Evolutionary conservation across 1,284 basidiomycete genomes (phyloP).

Genomic region (Ustilago xerochloae): DNA sequence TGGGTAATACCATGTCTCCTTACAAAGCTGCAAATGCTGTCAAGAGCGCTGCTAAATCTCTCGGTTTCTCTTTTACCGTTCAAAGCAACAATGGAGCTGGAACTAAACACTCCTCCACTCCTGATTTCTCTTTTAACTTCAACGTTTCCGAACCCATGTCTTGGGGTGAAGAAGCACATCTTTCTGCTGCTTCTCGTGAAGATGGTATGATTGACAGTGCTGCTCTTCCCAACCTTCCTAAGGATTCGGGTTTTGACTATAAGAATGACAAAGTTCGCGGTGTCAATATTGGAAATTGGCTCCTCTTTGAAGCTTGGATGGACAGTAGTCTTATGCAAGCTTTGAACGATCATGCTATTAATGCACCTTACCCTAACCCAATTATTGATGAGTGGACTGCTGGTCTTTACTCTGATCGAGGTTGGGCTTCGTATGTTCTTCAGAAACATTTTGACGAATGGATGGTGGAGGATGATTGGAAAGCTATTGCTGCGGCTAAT

Average conservation of each 20-base stretch:
- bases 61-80: conserved; percentile 43
- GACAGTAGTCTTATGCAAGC: conserved; percentile 71
- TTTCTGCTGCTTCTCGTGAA: conserved; percentile 29
- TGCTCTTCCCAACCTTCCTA: conserved; percentile 36
- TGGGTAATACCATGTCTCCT: conserved; percentile 23
- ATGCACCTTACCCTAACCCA: conserved; percentile 50
- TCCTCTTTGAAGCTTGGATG: conserved; percentile 64
- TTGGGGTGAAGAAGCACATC: conserved; percentile 45
- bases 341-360: conserved; percentile 59
- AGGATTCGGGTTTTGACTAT: conserved; percentile 58
- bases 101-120: conserved; percentile 9
- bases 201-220: conserved; percentile 18
- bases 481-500: conserved; percentile 71
- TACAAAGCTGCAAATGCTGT: conserved; percentile 32
- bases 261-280: conserved; percentile 56
- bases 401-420: conserved; percentile 72
- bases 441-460: conserved; percentile 80
- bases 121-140: conserved; percentile 45
- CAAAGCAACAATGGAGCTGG: conserved; percentile 28
- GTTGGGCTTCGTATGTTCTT: conserved; percentile 51
- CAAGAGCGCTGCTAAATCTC: conserved; percentile 41
- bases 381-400: conserved; percentile 87
- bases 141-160: conserved; percentile 41
- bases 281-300: conserved; percentile 66
- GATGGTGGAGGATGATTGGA: conserved; percentile 83